Conservation (phyloP, 1,139 yeast species). For the Blastobotrys ciferrii region DNA sequence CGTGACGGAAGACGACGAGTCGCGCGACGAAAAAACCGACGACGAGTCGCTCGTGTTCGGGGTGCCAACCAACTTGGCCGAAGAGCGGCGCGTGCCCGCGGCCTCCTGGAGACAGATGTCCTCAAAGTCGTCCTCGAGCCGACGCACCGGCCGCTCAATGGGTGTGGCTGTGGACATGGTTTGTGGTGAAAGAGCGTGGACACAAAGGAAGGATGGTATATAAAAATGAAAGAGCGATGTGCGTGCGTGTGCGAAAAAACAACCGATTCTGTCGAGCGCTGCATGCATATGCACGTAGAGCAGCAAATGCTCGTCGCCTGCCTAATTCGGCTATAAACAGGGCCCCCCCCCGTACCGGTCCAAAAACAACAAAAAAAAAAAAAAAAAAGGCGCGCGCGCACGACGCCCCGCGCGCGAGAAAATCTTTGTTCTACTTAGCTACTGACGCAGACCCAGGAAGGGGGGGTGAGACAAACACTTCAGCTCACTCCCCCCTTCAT, state of each 20-base stretch:
- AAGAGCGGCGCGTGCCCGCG: conserved; percentile 9
- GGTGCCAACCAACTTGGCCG: conserved; percentile 20
- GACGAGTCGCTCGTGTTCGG: conserved; percentile 20
- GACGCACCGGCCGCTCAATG: conserved; percentile 9
- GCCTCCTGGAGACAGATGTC: conserved; percentile 26
- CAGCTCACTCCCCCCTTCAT: too few relatives aligned
- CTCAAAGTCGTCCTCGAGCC: conserved; percentile 28
- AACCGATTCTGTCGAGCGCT: background rate
- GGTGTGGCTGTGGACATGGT: conserved; percentile 1
- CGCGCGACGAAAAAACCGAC: conserved; percentile 13
- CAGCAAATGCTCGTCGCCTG: background rate
- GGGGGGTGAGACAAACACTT: too few relatives aligned
- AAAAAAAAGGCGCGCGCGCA: background rate
- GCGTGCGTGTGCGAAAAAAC: background rate
- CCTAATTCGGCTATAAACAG: background rate
- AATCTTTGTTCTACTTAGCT: too few relatives aligned
- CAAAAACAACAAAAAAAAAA: conserved; percentile 1
- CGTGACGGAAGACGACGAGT: conserved; percentile 17
- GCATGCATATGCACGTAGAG: conserved; percentile 6
- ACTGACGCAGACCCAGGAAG: background rate
- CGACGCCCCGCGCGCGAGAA: background rate
- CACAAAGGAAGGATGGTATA: background rate
- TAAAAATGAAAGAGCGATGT: background rate
- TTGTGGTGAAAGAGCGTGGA: background rate
- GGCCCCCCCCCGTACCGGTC: background rate